These are phyloP conservation scores for Penicillium nucicola DNA, from an alignment of 495 filamentous ascomycete genomes.

Conservation along the genomic window DNA sequence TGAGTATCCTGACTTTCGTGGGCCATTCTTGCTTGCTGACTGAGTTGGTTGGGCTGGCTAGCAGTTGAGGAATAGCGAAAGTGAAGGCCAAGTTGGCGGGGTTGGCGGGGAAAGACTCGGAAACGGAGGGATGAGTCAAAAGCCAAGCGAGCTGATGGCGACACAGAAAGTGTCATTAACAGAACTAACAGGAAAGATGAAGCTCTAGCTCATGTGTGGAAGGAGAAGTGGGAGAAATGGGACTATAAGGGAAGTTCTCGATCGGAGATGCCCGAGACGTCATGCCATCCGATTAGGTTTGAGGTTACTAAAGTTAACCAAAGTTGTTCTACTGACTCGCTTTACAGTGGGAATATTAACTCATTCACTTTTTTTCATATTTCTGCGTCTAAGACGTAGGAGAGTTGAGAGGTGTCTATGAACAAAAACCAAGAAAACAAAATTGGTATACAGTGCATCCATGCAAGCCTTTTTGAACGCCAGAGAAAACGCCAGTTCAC, in stretches of 20 bases:
- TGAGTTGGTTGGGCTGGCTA: neutral
- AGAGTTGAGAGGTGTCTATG: conserved; percentile 42
- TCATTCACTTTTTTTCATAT: conserved; percentile 28
- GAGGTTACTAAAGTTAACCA: neutral
- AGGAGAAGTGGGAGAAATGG: neutral
- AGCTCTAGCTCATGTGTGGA: conserved; percentile 1
- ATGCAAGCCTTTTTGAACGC: conserved; percentile 21
- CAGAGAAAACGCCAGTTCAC: conserved; percentile 23
- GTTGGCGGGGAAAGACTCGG: conserved; percentile 11
- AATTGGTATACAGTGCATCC: conserved; percentile 34
- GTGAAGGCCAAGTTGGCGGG: conserved; percentile 14
- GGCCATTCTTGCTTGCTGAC: conserved; percentile 12
- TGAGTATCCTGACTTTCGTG: conserved; percentile 6
- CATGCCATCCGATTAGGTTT: conserved; percentile 4
- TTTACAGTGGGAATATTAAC: neutral
- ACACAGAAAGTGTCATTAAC: neutral
- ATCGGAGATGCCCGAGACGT: conserved; percentile 3
- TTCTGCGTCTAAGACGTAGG: conserved; percentile 15
- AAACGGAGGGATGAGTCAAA: conserved; percentile 21
- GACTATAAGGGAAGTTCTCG: neutral
- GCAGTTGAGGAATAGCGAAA: conserved; percentile 7
- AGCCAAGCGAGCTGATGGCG: neutral
- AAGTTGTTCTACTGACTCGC: no score
- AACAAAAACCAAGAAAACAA: conserved; percentile 16
- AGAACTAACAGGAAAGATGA: no score